phyloP scores from a whole-genome alignment of 2,329 filamentous ascomycete species.

The Beauveria asiatica region DNA sequence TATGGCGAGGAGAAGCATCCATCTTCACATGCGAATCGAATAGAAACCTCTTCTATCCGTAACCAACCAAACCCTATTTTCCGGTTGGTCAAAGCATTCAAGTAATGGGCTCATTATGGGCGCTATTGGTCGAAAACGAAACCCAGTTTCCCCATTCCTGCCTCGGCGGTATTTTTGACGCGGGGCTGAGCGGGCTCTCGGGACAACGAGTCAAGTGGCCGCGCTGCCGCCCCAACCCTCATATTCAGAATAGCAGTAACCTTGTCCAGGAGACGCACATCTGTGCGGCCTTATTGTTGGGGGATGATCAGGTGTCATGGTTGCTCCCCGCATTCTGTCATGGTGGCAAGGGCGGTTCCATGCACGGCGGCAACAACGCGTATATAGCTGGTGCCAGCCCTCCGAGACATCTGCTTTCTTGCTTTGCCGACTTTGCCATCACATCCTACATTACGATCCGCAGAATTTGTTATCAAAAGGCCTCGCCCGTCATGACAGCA shows the following conservation, averaged over 20 bases:
- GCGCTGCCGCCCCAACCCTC: constrained; percentile 8
- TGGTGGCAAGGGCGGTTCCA: neutral
- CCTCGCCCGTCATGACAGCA: constrained; percentile 1
- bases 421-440: neutral
- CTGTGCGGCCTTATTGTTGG: neutral
- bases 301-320: neutral
- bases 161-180: constrained; percentile 1
- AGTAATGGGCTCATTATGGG: neutral
- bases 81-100: neutral
- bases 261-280: neutral
- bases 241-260: neutral
- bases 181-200: constrained; percentile 6
- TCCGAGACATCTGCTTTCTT: neutral
- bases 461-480: neutral
- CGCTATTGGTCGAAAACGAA: neutral
- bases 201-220: constrained; percentile 5
- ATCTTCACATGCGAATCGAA: constrained; percentile 1
- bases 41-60: no score
- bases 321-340: neutral
- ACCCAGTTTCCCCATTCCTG: neutral
- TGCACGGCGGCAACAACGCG: neutral
- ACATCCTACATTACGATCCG: neutral
- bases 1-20: neutral
- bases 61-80: neutral
- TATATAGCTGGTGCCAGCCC: neutral